Conservation (phyloP, 192 early-diverging fungal species). For the Haplosporangium gracile region DNA sequence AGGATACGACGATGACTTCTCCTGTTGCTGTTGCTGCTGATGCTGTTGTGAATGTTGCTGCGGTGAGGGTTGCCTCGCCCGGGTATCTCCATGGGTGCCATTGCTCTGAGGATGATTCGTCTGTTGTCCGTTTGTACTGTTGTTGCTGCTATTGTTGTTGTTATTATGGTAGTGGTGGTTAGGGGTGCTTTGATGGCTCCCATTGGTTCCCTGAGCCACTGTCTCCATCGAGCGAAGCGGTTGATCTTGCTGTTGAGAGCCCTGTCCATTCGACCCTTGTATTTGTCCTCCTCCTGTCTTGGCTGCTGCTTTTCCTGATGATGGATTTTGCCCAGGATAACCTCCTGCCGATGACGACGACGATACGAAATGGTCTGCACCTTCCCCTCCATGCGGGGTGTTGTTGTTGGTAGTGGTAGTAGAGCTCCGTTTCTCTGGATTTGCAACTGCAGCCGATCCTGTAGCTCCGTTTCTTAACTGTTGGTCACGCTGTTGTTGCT, state of each 20-base stretch:
- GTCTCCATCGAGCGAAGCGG: slow-evolving; percentile 19
- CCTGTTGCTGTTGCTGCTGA: slow-evolving; percentile 13
- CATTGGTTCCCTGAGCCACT: slow-evolving; percentile 35
- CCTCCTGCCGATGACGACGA: background rate
- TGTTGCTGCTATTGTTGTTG: background rate
- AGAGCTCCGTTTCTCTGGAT: slow-evolving; percentile 1
- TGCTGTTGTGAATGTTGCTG: background rate
- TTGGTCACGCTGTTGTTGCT: slow-evolving; percentile 1
- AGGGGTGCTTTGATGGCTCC: slow-evolving; percentile 13
- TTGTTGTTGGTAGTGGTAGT: background rate
- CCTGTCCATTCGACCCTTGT: slow-evolving; percentile 9
- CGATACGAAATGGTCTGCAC: background rate
- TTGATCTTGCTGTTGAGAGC: slow-evolving; percentile 22
- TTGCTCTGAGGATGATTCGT: background rate
- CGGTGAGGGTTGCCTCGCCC: background rate
- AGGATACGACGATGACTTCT: slow-evolving; percentile 5
- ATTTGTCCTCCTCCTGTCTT: background rate
- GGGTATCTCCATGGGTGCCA: slow-evolving; percentile 25
- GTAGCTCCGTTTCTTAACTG: background rate
- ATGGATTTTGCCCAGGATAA: background rate
- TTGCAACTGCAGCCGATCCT: slow-evolving; percentile 7
- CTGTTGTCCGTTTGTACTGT: slow-evolving; percentile 3
- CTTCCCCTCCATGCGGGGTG: background rate
- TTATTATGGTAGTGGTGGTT: slow-evolving; percentile 11
- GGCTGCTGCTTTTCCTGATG: background rate